Base-by-base conservation (phyloP, 202 grass and related monocot genomes). In the Brachypodium distachyon region DNA sequence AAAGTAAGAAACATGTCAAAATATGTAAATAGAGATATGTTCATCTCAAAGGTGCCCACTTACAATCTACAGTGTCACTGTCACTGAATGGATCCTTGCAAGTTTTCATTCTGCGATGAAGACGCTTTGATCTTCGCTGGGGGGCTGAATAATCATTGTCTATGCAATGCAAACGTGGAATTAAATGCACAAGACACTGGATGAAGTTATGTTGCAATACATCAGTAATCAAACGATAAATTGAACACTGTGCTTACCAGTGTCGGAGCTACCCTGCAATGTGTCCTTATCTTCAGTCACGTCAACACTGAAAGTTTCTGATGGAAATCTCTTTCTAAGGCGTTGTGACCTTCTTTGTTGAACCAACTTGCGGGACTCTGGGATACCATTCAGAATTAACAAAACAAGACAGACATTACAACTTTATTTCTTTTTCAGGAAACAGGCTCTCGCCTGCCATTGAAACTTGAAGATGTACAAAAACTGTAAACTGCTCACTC, bases 51-150 rank as follows among this genome's bases (percentile, higher is more conserved):
- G 23, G 37, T 31, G 10, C 43, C 16, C 77, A 70, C 67, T 77
- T 70, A 79, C 84, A 42, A 49, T 72, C 56, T 3, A 18, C 4
- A 6, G 25, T 12, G 22, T 73, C 67, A 32, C 64, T 81, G 53
- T 77, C 76, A 77, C n/a, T n/a, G 41, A 66, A 19, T 23, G 41
- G 9, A 1, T 9, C 11, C 6, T 29, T 46, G 39, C 11, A 47
- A 61, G 65, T 77, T 62, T 56, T n/a, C 59, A 73, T 32, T 43
- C 70, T 92, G 38, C 78, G 37, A 16, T 9, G 66, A 70, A 86
- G 56, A 12, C 71, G 62, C 61, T 55, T 82, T 40, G 83, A 87
- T 74, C 51, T 77, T 77, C 72, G 85, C 48, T n/a, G 31, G 5
- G 14, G 42, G 48, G 3, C n/a, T 9, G 55, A 40, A 43, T 34